A percentile compares a stretch with the other conserved stretches of the same genome.
Conservation (phyloP, 371 early-diverging fungal species). For the Apophysomyces trapeziformis region DNA sequence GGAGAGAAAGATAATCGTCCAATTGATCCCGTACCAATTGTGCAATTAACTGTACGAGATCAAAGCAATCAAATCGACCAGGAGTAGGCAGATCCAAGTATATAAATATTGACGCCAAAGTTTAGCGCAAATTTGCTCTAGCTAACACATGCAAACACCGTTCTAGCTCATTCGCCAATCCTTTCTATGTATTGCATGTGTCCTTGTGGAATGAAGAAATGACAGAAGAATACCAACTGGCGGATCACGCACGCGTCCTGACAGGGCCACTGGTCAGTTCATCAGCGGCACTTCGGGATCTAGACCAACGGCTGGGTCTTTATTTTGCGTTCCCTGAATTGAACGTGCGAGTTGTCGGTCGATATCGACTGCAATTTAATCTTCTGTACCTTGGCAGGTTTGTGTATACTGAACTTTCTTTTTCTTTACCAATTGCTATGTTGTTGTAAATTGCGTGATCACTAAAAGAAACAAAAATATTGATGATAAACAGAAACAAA, state of each 20-base stretch:
- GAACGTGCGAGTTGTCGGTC: constrained; percentile 47
- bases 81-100: constrained; percentile 13
- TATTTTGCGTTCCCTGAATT: constrained; percentile 61
- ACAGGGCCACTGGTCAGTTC: constrained; percentile 64
- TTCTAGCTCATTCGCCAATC: constrained; percentile 1
- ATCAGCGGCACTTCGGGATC: constrained; percentile 47
- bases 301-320: constrained; percentile 51
- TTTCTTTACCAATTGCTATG: background rate
- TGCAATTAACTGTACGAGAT: constrained; percentile 41
- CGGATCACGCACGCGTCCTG: constrained; percentile 31
- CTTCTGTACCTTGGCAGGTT: constrained; percentile 40
- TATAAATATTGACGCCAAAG: background rate
- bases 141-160: too few relatives aligned
- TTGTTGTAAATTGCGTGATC: too few relatives aligned
- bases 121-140: too few relatives aligned
- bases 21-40: constrained; percentile 75
- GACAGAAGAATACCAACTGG: constrained; percentile 18
- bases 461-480: too few relatives aligned
- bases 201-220: constrained; percentile 34
- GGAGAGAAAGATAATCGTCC: constrained; percentile 76
- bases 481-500: constrained; percentile 22
- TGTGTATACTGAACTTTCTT: background rate
- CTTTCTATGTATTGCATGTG: constrained; percentile 33
- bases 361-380: constrained; percentile 49
- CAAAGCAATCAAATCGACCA: constrained; percentile 2